Base-by-base conservation (phyloP, 2,329 filamentous ascomycete species). In the Penicillium glabrum region DNA sequence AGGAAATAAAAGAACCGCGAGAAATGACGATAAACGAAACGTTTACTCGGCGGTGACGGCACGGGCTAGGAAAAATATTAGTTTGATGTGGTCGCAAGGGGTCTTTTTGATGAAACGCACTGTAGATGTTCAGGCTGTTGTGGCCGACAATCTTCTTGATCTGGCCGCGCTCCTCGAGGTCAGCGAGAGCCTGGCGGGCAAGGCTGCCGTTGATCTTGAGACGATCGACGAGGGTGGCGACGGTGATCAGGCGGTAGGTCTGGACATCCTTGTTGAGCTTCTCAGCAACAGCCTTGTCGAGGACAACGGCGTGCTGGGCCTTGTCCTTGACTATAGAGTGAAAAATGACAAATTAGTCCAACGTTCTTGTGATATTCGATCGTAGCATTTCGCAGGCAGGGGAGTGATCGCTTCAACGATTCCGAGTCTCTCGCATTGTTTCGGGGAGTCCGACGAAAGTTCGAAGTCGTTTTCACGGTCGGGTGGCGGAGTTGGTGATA, bases 241-340 rank as follows among this genome's bases (percentile, higher is more conserved):
- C 90, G 78, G 95, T 98, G 83, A 99, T 92, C 80, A 99, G 92
- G 78, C 95, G 92, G 90, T 98, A 99, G 67, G 95, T 97, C 83
- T 98, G 95, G 75, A 99, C 96, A 87, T 99, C 95, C 87, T 99
- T 99, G 87, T 96, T 90, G 81, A 99, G 92, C 86, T 96, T 96
- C 83, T 99, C 95, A 71, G 89, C 90, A 77, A 89, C 96, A 82
- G 85, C 78, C 89, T 99, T 99, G 86, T 99, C 95, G 83, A 99
- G 91, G 78, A 98, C 86, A 82, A 99, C 95, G 81, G 77, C 91
- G 88, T 99, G 95, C 82, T 98, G 90, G 83, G 95, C 93, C 93
- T 99, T 99, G 88, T 99, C 95, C 95, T 99, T 99, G 86, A 99
- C 95, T 92, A 80, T 84, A 66, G 3, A 29, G 10, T 2, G 39